phyloP scores from a whole-genome alignment of 1,284 basidiomycete species.

The Veloboletus limbatus region DNA sequence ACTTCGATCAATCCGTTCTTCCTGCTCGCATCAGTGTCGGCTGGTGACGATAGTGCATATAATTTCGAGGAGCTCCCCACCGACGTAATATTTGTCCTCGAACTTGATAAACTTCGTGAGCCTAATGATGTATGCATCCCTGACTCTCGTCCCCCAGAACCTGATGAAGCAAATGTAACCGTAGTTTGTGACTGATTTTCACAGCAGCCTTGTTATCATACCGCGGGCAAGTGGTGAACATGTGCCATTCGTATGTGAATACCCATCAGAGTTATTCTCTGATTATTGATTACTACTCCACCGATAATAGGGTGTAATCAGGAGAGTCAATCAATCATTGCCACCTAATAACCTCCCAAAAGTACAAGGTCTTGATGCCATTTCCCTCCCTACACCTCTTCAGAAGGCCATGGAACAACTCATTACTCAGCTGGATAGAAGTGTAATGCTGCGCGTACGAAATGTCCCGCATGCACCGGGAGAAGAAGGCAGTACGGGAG shows the following conservation, averaged over 20 bases:
- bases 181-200: slow-evolving; percentile 37
- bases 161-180: slow-evolving; percentile 5
- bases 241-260: slow-evolving; percentile 30
- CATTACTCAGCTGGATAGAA: slow-evolving; percentile 51
- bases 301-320: slow-evolving; percentile 42
- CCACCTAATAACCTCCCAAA: slow-evolving; percentile 44
- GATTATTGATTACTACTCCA: slow-evolving; percentile 2
- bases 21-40: slow-evolving; percentile 66
- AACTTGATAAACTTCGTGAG: slow-evolving; percentile 35
- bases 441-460: slow-evolving; percentile 59
- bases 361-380: slow-evolving; percentile 39
- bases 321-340: slow-evolving; percentile 46
- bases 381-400: slow-evolving; percentile 46
- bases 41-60: slow-evolving; percentile 42
- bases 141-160: neutral
- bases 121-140: slow-evolving; percentile 25
- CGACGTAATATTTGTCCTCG: slow-evolving; percentile 52
- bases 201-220: slow-evolving; percentile 29
- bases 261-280: neutral
- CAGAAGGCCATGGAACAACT: slow-evolving; percentile 47
- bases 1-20: slow-evolving; percentile 48
- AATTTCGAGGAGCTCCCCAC: slow-evolving; percentile 66
- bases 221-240: slow-evolving; percentile 17
- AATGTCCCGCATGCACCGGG: slow-evolving; percentile 49
- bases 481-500: slow-evolving; percentile 46